phyloP scores from a whole-genome alignment of 441 rosid genomes.

The Bocquillonia castaneifolia region DNA sequence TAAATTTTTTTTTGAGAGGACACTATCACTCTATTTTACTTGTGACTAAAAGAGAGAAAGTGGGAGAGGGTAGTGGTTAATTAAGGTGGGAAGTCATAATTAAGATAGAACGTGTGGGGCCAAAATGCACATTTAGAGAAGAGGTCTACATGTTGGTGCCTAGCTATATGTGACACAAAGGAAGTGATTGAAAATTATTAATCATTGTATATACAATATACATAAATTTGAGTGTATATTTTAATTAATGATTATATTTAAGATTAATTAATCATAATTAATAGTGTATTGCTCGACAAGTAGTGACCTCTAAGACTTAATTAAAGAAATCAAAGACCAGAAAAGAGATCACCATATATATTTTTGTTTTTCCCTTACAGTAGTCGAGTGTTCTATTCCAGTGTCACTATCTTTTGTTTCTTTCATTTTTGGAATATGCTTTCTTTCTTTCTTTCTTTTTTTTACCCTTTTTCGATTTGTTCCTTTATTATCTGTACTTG shows the following conservation, averaged over 20 bases:
- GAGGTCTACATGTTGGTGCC: slow-evolving; percentile 58
- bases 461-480: slow-evolving; percentile 15
- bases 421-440: slow-evolving; percentile 39
- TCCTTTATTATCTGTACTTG: slow-evolving; percentile 31
- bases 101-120: slow-evolving; percentile 37
- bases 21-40: too few relatives aligned
- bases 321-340: slow-evolving; percentile 14
- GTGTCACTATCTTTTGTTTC: slow-evolving; percentile 49
- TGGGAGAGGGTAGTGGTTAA: slow-evolving; percentile 3
- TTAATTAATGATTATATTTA: slow-evolving; percentile 17
- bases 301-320: slow-evolving; percentile 36
- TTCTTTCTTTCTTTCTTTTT: not conserved
- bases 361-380: slow-evolving; percentile 16
- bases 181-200: slow-evolving; percentile 35
- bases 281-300: slow-evolving; percentile 39
- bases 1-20: too few relatives aligned
- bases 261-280: slow-evolving; percentile 30
- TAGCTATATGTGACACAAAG: slow-evolving; percentile 40
- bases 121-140: slow-evolving; percentile 31
- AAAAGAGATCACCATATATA: slow-evolving; percentile 3
- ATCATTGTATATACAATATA: too few relatives aligned
- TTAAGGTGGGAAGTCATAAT: slow-evolving; percentile 40
- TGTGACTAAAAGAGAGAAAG: not conserved
- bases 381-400: slow-evolving; percentile 24
- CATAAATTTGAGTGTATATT: too few relatives aligned